Evolutionary conservation across 78 protist genomes (phyloP), one percentile per base, ranked within the genome.

Genomic region (Dictyostelium brefeldianum): DNA sequence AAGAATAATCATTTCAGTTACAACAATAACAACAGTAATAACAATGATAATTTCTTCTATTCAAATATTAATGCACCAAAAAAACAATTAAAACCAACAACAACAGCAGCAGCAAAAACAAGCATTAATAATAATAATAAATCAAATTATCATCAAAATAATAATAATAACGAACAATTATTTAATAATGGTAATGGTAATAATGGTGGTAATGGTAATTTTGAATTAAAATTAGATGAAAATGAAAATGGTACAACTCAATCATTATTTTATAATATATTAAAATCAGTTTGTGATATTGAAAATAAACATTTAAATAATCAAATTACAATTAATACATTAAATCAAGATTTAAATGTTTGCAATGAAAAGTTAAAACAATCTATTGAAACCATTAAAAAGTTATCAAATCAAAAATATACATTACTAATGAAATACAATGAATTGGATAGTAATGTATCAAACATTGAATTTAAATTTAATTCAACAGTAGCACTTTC

Each of bases 401-500:
- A 73, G n/a, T 4, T 73, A 46, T 73, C 79, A 73, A 48, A 43
- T 46, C 59, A 73, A 73, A 73, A 73, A 12, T n/a, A 73, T 73
- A 48, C 51, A 9, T 9, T 73, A 46, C 56, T n/a, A 47, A 17
- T 73, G 46, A 73, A 48, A 47, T 73, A n/a, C n/a, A 73, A 47
- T 73, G 79, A 73, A 46, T 73, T 73, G 56, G 79, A 73, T 36
- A 29, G n/a, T 11, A 46, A 51, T 11, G 41, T 73, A 43, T n/a
- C 27, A 73, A 73, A 73, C 15, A 73, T 47, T 73, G 54, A 73
- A 73, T 73, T 73, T 46, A 51, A 73, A 46, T 47, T 73, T 73
- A n/a, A 47, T 43, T 27, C 75, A 0, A 67, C 75, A 7, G 41
- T 41, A 5, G 25, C 10, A 5, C 15, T 67, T 7, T 67, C 75